Evolutionary conservation across 192 early-diverging fungal species (phyloP), one percentile per base, ranked within the genome.

Genomic region (Chytriomyces hyalinus): DNA sequence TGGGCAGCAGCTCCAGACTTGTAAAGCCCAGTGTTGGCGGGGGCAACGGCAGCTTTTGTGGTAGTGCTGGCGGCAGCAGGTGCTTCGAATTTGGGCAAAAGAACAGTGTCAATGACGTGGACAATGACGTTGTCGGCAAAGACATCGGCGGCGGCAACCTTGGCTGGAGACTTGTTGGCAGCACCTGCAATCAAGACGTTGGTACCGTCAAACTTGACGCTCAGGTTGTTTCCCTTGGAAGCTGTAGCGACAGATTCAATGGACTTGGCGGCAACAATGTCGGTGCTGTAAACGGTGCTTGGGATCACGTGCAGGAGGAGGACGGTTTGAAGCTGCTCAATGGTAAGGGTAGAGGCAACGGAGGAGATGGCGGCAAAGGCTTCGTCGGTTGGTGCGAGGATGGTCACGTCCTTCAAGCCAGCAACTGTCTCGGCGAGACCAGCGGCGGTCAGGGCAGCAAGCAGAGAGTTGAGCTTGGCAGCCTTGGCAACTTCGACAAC

Each of bases 21-120:
- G 36, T 36, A 36, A 0, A 36, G 36, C 36, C 36, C 36, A 36
- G 36, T 36, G 67, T 36, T 15, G 64, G 64, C 22, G 36, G 64
- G 64, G 5, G 17, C 13, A 28, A 20, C 26, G 26, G 64, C n/a
- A 4, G 64, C 13, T 15, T 22, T n/a, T 17, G 46, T 36, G 73
- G 43, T 45, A 49, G 51, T 51, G 36, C 26, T 28, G n/a, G 53
- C 15, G 20, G 57, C 67, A 20, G 67, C 43, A 24, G 66, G 26
- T 61, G 57, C 26, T 44, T 36, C 59, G 44, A 80, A 45, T 48
- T 65, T 66, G 50, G 81, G 83, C 49, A 87, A 51, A 48, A 87
- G 64, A n/a, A 87, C 86, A n/a, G 76, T 73, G 79, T 87, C 86
- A 48, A 87, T 82, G 24, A 87, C 74, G 73, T 87, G 86, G n/a